Base-by-base conservation (phyloP, 148 eudicot genomes). In the Camellia granthamiana region DNA sequence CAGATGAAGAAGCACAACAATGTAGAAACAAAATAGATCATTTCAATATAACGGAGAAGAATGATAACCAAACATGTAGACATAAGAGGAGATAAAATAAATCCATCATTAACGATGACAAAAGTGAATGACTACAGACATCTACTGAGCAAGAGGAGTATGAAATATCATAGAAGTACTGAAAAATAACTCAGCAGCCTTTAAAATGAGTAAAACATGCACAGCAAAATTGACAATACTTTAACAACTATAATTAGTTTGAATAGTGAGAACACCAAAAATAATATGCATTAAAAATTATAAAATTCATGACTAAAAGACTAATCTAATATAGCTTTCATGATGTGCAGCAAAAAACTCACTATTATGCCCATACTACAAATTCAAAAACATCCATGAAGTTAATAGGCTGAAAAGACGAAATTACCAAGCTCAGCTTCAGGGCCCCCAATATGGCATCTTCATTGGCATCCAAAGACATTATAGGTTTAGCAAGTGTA, bases 391-490 rank as follows among this genome's bases (percentile, higher is more conserved):
- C 69, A 54, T 8, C 11, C 44, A 63, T n/a, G 43, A 54, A 21
- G 19, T 70, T 60, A 0, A 14, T 67, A 76, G 74, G 69, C 56
- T 56, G 14, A 43, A 38, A 69, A 72, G 14, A 68, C 69, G 16
- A 67, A 61, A 55, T 82, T 91, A 95, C 98, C 98, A 93, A 84
- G 85, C 95, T 95, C 82, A 90, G 97, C 91, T 95, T 93, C 86
- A 95, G 84, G 63, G 92, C 92, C 87, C 98, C 98, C 79, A 91
- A 91, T 68, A 95, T 83, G 60, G 97, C 95, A 88, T 93, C 98
- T 87, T 93, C 97, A 83, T 86, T 93, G 80, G 98, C 95, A 85
- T 95, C 97, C 85, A 95, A 82, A 79, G 98, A 93, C 98, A 93
- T 95, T 67, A 95, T 95, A 74, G 98, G 98, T 87, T 88, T 90